These are phyloP conservation scores for Zygotorulaspora chibaensis DNA, from an alignment of 805 yeast genomes.

Conservation along the genomic window DNA sequence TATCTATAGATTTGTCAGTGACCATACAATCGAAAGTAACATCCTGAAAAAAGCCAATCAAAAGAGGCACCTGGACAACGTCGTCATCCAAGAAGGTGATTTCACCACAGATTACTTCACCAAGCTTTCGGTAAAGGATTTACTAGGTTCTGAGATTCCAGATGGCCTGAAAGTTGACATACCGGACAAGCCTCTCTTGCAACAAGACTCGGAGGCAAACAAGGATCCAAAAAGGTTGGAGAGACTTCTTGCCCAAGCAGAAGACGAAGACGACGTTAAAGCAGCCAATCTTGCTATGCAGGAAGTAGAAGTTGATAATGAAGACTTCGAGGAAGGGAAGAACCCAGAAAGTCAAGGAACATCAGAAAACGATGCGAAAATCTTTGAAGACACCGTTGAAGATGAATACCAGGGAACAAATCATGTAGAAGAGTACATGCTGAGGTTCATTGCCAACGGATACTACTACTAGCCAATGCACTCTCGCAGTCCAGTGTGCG, in stretches of 20 bases:
- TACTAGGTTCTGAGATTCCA: conserved; percentile 54
- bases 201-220: conserved; percentile 32
- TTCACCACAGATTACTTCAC: conserved; percentile 96
- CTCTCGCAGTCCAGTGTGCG: too few species aligned
- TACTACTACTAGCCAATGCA: conserved; percentile 41
- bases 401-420: conserved; percentile 53
- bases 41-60: conserved; percentile 92
- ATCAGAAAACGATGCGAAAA: conserved; percentile 9
- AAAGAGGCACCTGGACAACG: conserved; percentile 87
- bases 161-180: conserved; percentile 30
- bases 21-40: conserved; percentile 92
- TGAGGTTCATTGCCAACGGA: conserved; percentile 82
- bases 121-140: conserved; percentile 77
- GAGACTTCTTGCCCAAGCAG: conserved; percentile 80
- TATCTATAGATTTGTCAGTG: conserved; percentile 92
- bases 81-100: conserved; percentile 95
- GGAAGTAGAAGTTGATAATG: conserved; percentile 78
- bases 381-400: conserved; percentile 17
- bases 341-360: conserved; percentile 10
- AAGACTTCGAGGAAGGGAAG: conserved; percentile 65
- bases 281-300: conserved; percentile 89
- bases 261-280: conserved; percentile 84
- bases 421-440: conserved; percentile 96
- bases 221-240: conserved; percentile 44
- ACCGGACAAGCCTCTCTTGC: conserved; percentile 35